These are phyloP conservation scores for Cutaneotrichosporon cutaneum DNA, from an alignment of 1,284 basidiomycete species.

Conservation along the genomic window DNA sequence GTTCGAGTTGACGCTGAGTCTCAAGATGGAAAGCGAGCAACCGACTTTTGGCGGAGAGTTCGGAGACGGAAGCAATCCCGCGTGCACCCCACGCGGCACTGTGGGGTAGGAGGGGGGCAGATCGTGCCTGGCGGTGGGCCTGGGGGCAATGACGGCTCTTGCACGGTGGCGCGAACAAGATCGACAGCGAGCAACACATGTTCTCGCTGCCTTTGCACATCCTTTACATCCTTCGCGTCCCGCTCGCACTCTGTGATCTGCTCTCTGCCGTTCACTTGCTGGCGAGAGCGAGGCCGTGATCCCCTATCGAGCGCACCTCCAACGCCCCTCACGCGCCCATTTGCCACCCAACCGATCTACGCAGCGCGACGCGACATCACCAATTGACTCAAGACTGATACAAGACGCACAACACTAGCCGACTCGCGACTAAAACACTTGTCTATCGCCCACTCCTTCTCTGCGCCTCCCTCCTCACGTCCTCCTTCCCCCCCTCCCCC, in stretches of 20 bases:
- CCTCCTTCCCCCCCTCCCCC: too few relatives aligned
- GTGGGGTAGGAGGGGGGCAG: background rate
- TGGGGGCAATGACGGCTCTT: background rate
- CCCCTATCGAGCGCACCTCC: too few relatives aligned
- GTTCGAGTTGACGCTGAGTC: background rate
- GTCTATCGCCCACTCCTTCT: background rate
- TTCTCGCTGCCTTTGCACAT: background rate
- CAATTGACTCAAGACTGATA: too few relatives aligned
- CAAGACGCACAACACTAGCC: too few relatives aligned
- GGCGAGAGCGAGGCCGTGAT: too few relatives aligned
- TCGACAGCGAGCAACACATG: background rate
- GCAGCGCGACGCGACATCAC: background rate
- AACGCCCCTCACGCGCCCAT: too few relatives aligned
- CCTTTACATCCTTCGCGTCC: background rate
- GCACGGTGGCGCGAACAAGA: background rate
- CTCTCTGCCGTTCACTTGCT: background rate
- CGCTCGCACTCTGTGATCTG: background rate
- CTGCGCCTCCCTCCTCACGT: too few relatives aligned
- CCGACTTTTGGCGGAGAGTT: conserved; percentile 10
- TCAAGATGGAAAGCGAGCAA: too few relatives aligned
- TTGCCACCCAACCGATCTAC: background rate
- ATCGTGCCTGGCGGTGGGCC: background rate
- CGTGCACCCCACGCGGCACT: conserved; percentile 2
- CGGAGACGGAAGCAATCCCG: conserved; percentile 12
- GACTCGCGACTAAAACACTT: too few relatives aligned